Evolutionary conservation across 768 basidiomycete species (phyloP), one percentile per base, ranked within the genome.

Genomic region (Boletus subparvulus): DNA sequence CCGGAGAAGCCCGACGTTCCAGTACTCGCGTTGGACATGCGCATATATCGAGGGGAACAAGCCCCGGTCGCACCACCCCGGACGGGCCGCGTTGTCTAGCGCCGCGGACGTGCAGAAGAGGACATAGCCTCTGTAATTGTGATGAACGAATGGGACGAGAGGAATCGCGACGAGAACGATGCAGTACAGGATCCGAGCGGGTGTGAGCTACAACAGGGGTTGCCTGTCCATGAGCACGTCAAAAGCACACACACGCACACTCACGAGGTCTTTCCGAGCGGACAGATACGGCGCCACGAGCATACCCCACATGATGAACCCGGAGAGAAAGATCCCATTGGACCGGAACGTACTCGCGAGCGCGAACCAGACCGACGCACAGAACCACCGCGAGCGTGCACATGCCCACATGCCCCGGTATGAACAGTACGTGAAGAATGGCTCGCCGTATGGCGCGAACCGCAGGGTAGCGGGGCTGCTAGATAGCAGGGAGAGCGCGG

Each of bases 11-110:
- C 95, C 94, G 43, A 81, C 75, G 67, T 89, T 79, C 97, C 96
- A 99, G 70, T 98, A 98, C 51, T 80, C 77, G 6, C 73, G 74
- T 69, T 99, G 96, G 3, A 90, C 89, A 66, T 92, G 83, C 11
- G 82, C 74, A 70, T 98, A 99, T 53, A 92, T 84, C 14, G 84
- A 82, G 0, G 94, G 93, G 6, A 84, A 65, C 24, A 67, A 40
- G 0, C 68, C 56, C 6, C 19, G 53, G 3, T 69, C 50, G 71
- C 96, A 98, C 95, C 95, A 98, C 5, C 50, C 65, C 10, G 75
- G 70, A 30, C 65, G 60, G 33, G 54, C 28, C 56, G 54, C 4
- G 30, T 30, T 17, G 46, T 35, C 40, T 16, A 26, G 17, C 6
- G 62, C n/a, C 17, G 59, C 21, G 30, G 60, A 45, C 16, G 52